phyloP scores from a whole-genome alignment of 768 basidiomycete genomes.

The Tulasnella sp. region DNA sequence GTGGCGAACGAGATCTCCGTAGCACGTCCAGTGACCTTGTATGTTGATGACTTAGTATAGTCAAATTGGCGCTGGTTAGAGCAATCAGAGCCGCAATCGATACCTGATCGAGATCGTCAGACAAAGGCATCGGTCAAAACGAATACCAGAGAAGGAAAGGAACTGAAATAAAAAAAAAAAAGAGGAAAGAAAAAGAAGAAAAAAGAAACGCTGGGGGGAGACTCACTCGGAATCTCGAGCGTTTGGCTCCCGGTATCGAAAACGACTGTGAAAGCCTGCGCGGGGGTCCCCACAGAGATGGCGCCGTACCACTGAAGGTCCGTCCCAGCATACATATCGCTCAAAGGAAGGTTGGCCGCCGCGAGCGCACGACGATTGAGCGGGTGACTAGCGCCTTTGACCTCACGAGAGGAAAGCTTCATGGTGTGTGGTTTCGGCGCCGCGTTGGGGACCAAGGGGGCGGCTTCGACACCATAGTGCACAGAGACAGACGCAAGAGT shows the following conservation, averaged over 20 bases:
- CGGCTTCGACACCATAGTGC: too few relatives aligned
- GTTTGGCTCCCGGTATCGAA: slow-evolving; percentile 42
- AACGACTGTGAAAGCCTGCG: slow-evolving; percentile 38
- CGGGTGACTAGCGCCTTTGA: too few relatives aligned
- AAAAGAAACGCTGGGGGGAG: neutral
- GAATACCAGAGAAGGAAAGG: too few relatives aligned
- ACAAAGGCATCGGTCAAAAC: too few relatives aligned
- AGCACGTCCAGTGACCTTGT: slow-evolving; percentile 34
- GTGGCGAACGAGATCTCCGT: slow-evolving; percentile 42
- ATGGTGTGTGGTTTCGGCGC: too few relatives aligned
- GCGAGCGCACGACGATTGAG: too few relatives aligned
- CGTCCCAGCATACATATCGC: neutral
- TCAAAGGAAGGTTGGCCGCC: neutral
- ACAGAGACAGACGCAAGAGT: too few relatives aligned
- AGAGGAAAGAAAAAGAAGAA: too few relatives aligned
- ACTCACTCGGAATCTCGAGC: slow-evolving; percentile 38
- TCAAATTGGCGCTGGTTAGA: slow-evolving; percentile 38
- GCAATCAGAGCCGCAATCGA: slow-evolving; percentile 37
- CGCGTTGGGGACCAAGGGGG: too few relatives aligned
- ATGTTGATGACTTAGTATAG: slow-evolving; percentile 40
- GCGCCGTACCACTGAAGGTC: neutral
- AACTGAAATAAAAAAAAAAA: too few relatives aligned
- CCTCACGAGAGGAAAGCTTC: too few relatives aligned
- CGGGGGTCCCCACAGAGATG: slow-evolving; percentile 37
- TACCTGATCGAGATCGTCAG: slow-evolving; percentile 25